Base-by-base conservation (phyloP, 352 stramenopile species). In the Globisporangium cystogenes region DNA sequence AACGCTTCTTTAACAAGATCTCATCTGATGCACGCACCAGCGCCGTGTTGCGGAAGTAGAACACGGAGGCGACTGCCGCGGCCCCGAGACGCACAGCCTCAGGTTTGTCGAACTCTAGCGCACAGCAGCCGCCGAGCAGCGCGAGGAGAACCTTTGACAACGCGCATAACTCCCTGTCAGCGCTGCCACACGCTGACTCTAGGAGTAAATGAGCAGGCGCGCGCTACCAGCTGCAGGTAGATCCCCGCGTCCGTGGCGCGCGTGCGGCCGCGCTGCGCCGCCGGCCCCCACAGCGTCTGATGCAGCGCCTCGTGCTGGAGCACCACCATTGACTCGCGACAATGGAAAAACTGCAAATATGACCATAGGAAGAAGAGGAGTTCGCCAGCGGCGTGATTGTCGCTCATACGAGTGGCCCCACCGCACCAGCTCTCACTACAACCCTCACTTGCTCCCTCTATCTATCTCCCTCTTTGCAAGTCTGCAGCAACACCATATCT, bases 31-130 rank as follows among this genome's bases (percentile, higher is more conserved):
- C 7, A 59, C 64, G 12, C 53, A 87, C 79, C 60, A 90, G 51
- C 15, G 55, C 61, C 29, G 68, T 75, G 47, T 65, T 88, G 56
- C 79, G 79, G 39, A 90, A 88, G 58, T 90, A 86, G 18, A 87
- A 42, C 41, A 88, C 49, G 26, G 68, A 48, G 5, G 53, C 56
- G 1, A 24, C 71, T 0, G 44, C 53, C 11, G 63, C 55, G 33
- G 64, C 75, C 0, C 53, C 65, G 12, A 83, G 50, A 3, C 79
- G 75, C 21, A 78, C 65, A 10, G 73, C 70, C 16, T 65, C 61
- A 0, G 76, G 65, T 43, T 88, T 88, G 0, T 88, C 63, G 43
- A 83, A 88, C 42, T 74, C 66, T 39, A 84, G 36, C 24, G 62
- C 58, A 26, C 68, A 75, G 50, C 49, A 58, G 2, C 68, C 43